Percentiles rank a stretch among this genome's conserved stretches.
Conservation (phyloP, 1,284 basidiomycete species). For the Athelia psychrophila region DNA sequence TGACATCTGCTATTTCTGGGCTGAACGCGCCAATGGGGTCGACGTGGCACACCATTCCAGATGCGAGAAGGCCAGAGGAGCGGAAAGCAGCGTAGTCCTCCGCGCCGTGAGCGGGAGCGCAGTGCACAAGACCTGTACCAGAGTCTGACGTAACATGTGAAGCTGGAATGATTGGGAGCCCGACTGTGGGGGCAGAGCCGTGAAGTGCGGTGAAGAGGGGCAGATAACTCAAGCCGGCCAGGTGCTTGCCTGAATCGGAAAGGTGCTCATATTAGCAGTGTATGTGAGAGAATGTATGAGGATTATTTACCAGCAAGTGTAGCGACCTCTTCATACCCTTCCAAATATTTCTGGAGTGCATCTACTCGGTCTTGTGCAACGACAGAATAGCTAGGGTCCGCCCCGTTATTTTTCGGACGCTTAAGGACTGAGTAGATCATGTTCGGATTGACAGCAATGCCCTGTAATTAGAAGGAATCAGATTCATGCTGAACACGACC, state of each 20-base stretch:
- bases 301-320: not conserved
- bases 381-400: slow-evolving; percentile 43
- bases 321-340: slow-evolving; percentile 22
- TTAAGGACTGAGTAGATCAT: slow-evolving; percentile 71
- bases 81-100: slow-evolving; percentile 88
- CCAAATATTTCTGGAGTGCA: slow-evolving; percentile 51
- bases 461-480: slow-evolving; percentile 43
- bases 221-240: slow-evolving; percentile 66
- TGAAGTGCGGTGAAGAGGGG: slow-evolving; percentile 56
- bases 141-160: slow-evolving; percentile 83
- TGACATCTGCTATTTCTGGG: slow-evolving; percentile 47
- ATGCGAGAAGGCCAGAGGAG: slow-evolving; percentile 41
- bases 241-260: slow-evolving; percentile 25
- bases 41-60: slow-evolving; percentile 71
- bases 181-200: slow-evolving; percentile 10
- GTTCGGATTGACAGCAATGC: slow-evolving; percentile 79
- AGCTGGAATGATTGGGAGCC: slow-evolving; percentile 47
- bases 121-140: slow-evolving; percentile 97
- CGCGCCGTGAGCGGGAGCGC: slow-evolving; percentile 91
- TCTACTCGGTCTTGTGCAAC: slow-evolving; percentile 70
- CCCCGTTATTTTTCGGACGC: slow-evolving; percentile 22
- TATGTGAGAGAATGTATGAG: not conserved
- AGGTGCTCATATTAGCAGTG: not conserved
- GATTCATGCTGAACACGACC: slow-evolving; percentile 1
- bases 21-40: slow-evolving; percentile 81